phyloP scores from a whole-genome alignment of 495 filamentous ascomycete species.

The Penicillium manginii region DNA sequence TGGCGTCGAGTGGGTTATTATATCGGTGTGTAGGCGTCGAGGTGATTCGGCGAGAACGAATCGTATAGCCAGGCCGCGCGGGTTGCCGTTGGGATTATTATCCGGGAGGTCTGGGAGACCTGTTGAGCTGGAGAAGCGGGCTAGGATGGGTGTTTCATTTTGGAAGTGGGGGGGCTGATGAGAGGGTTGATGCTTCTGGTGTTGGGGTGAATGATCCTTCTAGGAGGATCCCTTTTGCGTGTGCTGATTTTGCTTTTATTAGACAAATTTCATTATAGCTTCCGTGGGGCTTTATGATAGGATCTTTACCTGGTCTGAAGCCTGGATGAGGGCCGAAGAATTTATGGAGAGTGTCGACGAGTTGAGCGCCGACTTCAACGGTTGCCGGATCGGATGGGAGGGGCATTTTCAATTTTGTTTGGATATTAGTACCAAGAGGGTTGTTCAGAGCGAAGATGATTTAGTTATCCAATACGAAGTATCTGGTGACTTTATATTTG shows the following conservation, averaged over 20 bases:
- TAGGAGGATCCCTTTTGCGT: background rate
- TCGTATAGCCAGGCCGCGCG: background rate
- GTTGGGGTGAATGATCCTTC: slow-evolving; percentile 2
- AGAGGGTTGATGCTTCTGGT: background rate
- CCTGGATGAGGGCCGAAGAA: background rate
- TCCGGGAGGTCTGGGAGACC: background rate
- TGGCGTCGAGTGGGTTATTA: background rate
- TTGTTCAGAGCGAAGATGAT: background rate
- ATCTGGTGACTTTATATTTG: no score
- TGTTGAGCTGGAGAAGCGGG: slow-evolving; percentile 1
- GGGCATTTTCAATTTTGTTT: background rate
- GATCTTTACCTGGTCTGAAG: slow-evolving; percentile 5
- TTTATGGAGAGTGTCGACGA: slow-evolving; percentile 1
- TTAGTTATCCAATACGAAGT: background rate
- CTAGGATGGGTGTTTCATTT: background rate
- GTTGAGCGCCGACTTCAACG: background rate
- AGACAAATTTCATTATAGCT: no score
- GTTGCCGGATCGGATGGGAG: slow-evolving; percentile 1
- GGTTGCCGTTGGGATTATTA: background rate
- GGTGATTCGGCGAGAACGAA: background rate
- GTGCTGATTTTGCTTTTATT: background rate
- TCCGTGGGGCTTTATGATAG: no score
- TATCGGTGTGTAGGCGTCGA: background rate
- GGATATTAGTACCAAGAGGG: no score
- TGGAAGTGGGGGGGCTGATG: background rate